A percentile compares a stretch with the other conserved stretches of the same genome.
Conservation (phyloP, 345 rosid species). For the Aquilaria yunnanensis region DNA sequence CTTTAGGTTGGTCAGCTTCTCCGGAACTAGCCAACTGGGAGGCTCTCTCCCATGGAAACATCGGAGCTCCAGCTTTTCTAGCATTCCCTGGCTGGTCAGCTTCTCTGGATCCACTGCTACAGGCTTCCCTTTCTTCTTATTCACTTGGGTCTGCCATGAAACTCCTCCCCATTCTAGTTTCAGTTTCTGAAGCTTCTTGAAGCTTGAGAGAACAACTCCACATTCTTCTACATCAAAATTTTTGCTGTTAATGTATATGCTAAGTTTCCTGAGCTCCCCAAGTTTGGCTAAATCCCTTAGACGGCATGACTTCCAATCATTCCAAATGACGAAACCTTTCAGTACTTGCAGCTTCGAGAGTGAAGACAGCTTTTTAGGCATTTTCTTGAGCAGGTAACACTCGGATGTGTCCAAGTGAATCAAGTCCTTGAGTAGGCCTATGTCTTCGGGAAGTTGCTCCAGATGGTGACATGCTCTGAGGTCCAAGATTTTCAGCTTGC, state of each 20-base stretch:
- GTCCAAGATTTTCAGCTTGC: constrained; percentile 27
- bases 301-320: constrained; percentile 7
- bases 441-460: constrained; percentile 26
- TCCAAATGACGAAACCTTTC: constrained; percentile 28
- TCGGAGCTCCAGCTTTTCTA: constrained; percentile 11
- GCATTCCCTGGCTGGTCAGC: background rate
- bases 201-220: background rate
- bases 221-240: background rate
- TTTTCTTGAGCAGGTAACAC: constrained; percentile 29
- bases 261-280: constrained; percentile 21
- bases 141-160: too few species aligned
- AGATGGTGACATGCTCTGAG: constrained; percentile 32
- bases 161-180: constrained; percentile 19
- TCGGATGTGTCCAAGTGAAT: constrained; percentile 27
- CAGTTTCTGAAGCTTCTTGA: constrained; percentile 12
- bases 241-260: constrained; percentile 15
- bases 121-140: background rate
- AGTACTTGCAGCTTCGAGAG: constrained; percentile 25
- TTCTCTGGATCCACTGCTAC: background rate
- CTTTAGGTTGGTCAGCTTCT: background rate
- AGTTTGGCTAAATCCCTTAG: constrained; percentile 13
- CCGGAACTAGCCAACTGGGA: background rate
- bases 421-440: constrained; percentile 19
- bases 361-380: constrained; percentile 23
- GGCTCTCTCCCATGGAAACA: constrained; percentile 5